Conservation (phyloP, 768 basidiomycete species). For the Tricholoma matsutake region DNA sequence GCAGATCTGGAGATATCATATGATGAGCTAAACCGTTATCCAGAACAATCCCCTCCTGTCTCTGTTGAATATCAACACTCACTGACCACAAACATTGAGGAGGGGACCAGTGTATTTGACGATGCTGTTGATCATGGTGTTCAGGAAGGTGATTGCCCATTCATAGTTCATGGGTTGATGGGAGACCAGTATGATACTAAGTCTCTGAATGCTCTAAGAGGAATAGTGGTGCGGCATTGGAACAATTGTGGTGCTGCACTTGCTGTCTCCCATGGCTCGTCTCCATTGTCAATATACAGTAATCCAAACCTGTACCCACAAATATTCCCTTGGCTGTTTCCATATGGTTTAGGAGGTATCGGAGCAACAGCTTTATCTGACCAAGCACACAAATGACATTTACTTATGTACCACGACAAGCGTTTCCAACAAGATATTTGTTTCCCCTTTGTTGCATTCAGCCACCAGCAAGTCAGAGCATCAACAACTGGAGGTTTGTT, state of each 20-base stretch:
- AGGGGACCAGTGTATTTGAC: too few relatives aligned
- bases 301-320: too few relatives aligned
- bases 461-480: conserved; percentile 35
- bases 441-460: conserved; percentile 38
- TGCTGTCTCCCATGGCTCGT: neutral
- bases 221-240: neutral
- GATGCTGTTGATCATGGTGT: too few relatives aligned
- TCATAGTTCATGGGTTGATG: neutral
- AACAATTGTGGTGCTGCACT: neutral
- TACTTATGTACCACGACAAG: conserved; percentile 37
- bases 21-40: too few relatives aligned
- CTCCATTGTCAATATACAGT: conserved; percentile 17
- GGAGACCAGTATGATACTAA: neutral
- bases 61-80: conserved; percentile 18
- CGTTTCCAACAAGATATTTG: conserved; percentile 33
- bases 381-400: conserved; percentile 17
- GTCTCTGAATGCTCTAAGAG: neutral
- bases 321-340: too few relatives aligned
- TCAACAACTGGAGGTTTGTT: conserved; percentile 25
- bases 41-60: conserved; percentile 19
- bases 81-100: conserved; percentile 14
- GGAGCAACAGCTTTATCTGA: conserved; percentile 13
- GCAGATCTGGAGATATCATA: too few relatives aligned
- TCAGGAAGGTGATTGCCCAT: neutral
- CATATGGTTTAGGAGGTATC: too few relatives aligned